Conservation (phyloP, 1,284 basidiomycete species). For the Xerocomus nothofagi region DNA sequence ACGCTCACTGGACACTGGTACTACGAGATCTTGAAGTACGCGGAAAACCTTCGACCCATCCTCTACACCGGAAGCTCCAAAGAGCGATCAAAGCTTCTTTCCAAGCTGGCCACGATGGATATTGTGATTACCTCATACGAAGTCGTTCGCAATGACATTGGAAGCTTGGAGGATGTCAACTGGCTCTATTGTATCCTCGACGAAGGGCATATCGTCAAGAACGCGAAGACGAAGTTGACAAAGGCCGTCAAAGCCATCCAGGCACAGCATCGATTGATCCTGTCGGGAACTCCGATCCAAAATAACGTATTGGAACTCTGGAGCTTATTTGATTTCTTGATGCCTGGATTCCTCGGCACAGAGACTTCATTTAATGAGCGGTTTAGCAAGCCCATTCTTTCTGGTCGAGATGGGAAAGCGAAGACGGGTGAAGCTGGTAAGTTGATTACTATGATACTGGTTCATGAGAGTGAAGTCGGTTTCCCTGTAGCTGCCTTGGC, state of each 20-base stretch:
- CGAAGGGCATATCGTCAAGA: conserved; percentile 99
- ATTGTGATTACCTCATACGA: conserved; percentile 98
- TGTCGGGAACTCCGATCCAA: conserved; percentile 98
- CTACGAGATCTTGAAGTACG: conserved; percentile 95
- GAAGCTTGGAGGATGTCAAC: conserved; percentile 68
- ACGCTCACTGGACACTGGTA: conserved; percentile 99
- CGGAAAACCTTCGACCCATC: conserved; percentile 81
- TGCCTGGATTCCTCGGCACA: conserved; percentile 98
- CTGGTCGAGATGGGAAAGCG: conserved; percentile 93
- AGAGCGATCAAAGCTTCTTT: conserved; percentile 74
- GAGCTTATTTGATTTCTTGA: conserved; percentile 99
- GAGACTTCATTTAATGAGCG: conserved; percentile 95
- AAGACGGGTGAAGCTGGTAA: conserved; percentile 92
- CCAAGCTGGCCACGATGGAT: conserved; percentile 74
- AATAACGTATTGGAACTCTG: conserved; percentile 99
- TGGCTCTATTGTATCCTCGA: conserved; percentile 99
- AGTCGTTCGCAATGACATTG: conserved; percentile 93
- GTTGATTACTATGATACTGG: conserved; percentile 28
- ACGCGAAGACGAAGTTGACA: conserved; percentile 96
- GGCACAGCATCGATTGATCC: conserved; percentile 90
- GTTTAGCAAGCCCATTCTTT: conserved; percentile 95
- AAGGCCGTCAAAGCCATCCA: conserved; percentile 92
- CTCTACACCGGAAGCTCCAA: conserved; percentile 90
- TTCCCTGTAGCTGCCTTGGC: conserved; percentile 75
- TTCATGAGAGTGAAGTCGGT: conserved; percentile 4